Evolutionary conservation across 1,139 yeast genomes (phyloP), one percentile per base, ranked within the genome.

Genomic region (Blastobotrys ciferrii): DNA sequence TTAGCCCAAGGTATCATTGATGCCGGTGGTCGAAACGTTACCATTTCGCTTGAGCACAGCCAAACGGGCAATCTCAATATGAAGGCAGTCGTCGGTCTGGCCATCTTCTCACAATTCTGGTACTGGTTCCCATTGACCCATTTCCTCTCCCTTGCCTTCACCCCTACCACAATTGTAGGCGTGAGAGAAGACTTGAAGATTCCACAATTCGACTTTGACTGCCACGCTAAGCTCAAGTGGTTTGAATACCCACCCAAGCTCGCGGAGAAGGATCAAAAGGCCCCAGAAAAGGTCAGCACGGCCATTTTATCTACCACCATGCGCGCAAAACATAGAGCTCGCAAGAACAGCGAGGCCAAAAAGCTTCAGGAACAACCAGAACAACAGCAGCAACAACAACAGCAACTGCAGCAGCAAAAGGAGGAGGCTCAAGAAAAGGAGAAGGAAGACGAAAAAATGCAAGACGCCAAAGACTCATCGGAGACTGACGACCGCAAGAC

Each of bases 21-120:
- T 71, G 98, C 98, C 12, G 98, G 98, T 70, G 99, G 99, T 17
- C 82, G 98, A 66, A 92, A 94, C 62, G 95, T 87, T n/a, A 91
- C 98, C 0, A 89, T 92, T 56, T 86, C 86, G 58, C 75, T 92
- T 50, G 98, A 92, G 68, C 87, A 92, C 65, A 64, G 82, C n/a
- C 92, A 88, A 58, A 88, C 96, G 32, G 95, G 89, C 53, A 89
- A 96, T 13, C 77, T 92, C 57, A 92, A 92, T 67, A 82, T 84
- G 67, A 86, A 86, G 64, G 94, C 97, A 0, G 84, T 94, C 59
- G 95, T 91, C 51, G 98, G 99, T 38, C 74, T 94, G 60, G 82
- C 95, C 0, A 79, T 92, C 53, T 94, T 92, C 66, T 75, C 85
- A 4, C 99, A 92, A 70, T 87, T 87, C 64, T 92, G 99, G 99